phyloP scores from a whole-genome alignment of 2,329 filamentous ascomycete species.

The Aspergillus persii region DNA sequence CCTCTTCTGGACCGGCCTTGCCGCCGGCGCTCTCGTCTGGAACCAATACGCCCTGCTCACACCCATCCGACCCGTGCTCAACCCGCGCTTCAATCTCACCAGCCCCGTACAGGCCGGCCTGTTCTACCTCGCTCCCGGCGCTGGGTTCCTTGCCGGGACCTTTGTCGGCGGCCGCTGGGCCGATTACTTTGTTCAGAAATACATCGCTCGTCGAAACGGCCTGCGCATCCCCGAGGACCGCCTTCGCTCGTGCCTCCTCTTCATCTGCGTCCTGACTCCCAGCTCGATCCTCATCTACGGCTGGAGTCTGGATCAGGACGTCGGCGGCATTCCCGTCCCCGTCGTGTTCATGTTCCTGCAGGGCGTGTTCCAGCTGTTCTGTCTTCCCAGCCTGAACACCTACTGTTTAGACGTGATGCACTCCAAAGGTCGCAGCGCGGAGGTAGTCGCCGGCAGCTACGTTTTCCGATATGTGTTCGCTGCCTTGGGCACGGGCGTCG shows the following conservation, averaged over 20 bases:
- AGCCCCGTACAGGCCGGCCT: constrained; percentile 66
- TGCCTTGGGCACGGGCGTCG: constrained; percentile 66
- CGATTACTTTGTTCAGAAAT: constrained; percentile 64
- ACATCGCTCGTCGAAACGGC: constrained; percentile 57
- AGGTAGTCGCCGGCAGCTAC: constrained; percentile 79
- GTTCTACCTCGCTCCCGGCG: constrained; percentile 72
- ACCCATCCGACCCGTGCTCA: constrained; percentile 69
- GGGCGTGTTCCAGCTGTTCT: constrained; percentile 71
- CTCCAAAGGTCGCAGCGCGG: constrained; percentile 56
- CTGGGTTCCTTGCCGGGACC: constrained; percentile 67
- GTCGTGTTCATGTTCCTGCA: constrained; percentile 73
- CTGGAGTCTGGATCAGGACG: constrained; percentile 58
- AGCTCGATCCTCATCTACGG: constrained; percentile 67
- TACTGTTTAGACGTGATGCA: constrained; percentile 84
- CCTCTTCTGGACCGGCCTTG: constrained; percentile 60
- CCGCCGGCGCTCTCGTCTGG: constrained; percentile 65
- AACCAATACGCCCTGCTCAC: constrained; percentile 72
- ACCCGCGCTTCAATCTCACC: constrained; percentile 68
- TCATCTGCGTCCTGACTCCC: constrained; percentile 59
- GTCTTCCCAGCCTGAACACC: constrained; percentile 72
- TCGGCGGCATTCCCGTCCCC: constrained; percentile 57
- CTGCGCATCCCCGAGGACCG: constrained; percentile 67
- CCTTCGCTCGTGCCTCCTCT: constrained; percentile 58
- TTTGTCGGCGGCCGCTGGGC: constrained; percentile 71
- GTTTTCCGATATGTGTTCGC: constrained; percentile 74